Percentiles rank a stretch among this genome's conserved stretches.
Conservation (phyloP, 768 basidiomycete genomes). For the Suillus spraguei region DNA sequence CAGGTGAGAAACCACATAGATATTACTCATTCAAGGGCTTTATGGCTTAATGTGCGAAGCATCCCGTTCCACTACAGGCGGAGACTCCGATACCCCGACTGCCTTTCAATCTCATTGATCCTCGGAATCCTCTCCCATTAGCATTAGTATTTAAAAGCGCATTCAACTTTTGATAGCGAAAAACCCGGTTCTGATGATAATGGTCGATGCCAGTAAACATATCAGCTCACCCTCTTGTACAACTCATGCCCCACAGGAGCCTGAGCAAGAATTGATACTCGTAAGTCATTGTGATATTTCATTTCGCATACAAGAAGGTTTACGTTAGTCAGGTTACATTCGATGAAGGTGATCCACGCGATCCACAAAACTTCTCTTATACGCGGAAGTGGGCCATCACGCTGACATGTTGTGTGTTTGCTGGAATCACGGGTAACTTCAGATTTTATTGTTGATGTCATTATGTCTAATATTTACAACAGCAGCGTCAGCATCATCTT, state of each 20-base stretch:
- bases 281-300: conserved; percentile 11
- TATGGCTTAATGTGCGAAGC: not conserved
- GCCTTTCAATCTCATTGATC: not conserved
- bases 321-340: conserved; percentile 34
- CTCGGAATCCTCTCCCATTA: not conserved
- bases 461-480: conserved; percentile 4
- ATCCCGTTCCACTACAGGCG: not conserved
- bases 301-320: conserved; percentile 2
- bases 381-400: conserved; percentile 39
- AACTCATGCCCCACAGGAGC: not conserved
- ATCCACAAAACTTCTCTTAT: conserved; percentile 36
- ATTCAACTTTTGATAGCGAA: not conserved
- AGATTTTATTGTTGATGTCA: not conserved
- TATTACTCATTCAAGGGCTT: not conserved
- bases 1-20: not conserved
- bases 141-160: not conserved
- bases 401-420: conserved; percentile 21
- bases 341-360: conserved; percentile 33
- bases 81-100: not conserved
- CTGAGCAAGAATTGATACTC: conserved; percentile 17
- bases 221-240: conserved; percentile 1
- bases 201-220: not conserved
- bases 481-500: conserved; percentile 52
- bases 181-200: not conserved
- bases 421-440: conserved; percentile 19